Evolutionary conservation across 139 green algal genomes (phyloP).

Genomic region (Tetraselmis chui): DNA sequence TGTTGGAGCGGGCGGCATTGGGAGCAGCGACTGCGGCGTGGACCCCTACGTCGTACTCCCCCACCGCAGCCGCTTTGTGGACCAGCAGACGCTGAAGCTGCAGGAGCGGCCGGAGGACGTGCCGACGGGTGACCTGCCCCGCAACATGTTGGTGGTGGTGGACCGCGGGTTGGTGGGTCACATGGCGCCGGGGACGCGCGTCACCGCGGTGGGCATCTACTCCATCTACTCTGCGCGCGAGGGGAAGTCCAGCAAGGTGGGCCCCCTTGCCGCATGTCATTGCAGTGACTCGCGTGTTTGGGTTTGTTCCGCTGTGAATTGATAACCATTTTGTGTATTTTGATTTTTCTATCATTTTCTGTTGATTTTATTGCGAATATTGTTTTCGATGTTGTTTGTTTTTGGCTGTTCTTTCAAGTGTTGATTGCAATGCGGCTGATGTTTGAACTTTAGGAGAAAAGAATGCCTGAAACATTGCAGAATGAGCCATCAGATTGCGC

Average conservation of each 20-base stretch:
- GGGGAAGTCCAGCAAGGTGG: conserved; percentile 11
- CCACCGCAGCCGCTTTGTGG: conserved; percentile 71
- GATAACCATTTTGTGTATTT: no score
- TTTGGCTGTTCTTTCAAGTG: no score
- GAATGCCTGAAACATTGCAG: no score
- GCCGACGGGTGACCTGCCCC: conserved; percentile 87
- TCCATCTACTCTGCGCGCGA: conserved; percentile 65
- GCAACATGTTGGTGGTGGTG: conserved; percentile 73
- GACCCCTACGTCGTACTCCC: conserved; percentile 82
- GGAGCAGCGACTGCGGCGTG: conserved; percentile 51
- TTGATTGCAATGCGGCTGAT: no score
- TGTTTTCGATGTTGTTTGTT: no score
- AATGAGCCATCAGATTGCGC: no score
- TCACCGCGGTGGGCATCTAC: conserved; percentile 91
- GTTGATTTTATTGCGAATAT: no score
- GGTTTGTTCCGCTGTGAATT: background rate
- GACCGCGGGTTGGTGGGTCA: conserved; percentile 75
- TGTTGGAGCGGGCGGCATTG: conserved; percentile 14
- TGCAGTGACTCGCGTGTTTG: background rate
- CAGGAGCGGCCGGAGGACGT: conserved; percentile 95
- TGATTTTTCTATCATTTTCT: no score
- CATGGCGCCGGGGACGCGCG: conserved; percentile 80
- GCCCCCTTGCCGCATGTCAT: background rate
- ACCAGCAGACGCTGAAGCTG: conserved; percentile 97
- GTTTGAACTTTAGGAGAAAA: no score